Base-by-base conservation (phyloP, 805 yeast species). In the Nakazawaea holstii region DNA sequence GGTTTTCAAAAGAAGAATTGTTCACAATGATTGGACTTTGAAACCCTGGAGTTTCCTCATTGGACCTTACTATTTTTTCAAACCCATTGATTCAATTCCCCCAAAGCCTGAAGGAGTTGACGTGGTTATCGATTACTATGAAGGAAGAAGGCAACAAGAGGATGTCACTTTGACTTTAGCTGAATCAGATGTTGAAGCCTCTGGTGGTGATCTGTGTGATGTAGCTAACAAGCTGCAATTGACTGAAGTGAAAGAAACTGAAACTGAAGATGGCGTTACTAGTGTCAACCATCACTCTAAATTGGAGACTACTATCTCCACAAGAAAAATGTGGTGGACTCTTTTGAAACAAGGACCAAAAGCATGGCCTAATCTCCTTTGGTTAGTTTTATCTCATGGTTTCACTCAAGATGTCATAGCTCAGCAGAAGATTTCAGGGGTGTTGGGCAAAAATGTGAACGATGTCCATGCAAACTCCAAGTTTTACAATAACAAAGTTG, bases 401-500 rank as follows among this genome's bases (percentile, higher is more conserved):
- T 74, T 80, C 61, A 72, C 74, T 51, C 77, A 78, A 59, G 91
- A 85, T 64, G 80, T 84, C 48, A 76, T 84, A 47, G 33, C 63
- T 9, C 56, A 61, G 41, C 87, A 81, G 61, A 65, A 72, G 42
- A 51, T 54, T 43, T 51, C 52, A n/a, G 53, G 56, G 31, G 58
- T 59, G 35, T 65, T 81, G 48, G 61, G 78, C 29, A 75, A 74
- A 49, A 70, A 72, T 52, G 65, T 83, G 42, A 63, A 66, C 41
- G 63, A 57, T 26, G 69, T 82, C 74, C 87, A 82, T 61, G 53
- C 68, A 31, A 68, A 69, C 49, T 79, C 89, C 50, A 81, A 79
- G 62, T 79, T 73, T 57, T 84, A 84, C 64, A 87, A 83, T 60
- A 80, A 79, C 74, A 80, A 80, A 62, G 68, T 81, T 49, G 92